Percentiles rank a stretch among this genome's conserved stretches.
These are phyloP conservation scores for Podila horticola DNA, from an alignment of 192 early-diverging fungal genomes.

Conservation along the genomic window DNA sequence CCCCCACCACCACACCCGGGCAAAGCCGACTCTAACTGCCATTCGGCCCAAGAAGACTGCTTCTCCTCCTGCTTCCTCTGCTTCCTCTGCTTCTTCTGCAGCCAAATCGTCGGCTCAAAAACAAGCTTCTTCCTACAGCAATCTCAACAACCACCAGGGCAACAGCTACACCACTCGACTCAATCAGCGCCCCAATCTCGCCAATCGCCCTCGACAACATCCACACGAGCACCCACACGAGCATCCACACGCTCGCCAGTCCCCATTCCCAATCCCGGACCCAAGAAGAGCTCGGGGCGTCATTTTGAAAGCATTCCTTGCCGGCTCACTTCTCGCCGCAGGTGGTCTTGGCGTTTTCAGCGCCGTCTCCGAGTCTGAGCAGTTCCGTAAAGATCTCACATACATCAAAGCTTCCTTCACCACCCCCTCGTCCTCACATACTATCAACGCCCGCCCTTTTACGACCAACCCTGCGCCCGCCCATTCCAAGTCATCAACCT, in stretches of 20 bases:
- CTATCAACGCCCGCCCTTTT: not conserved
- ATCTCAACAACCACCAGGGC: not conserved
- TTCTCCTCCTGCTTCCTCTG: not conserved
- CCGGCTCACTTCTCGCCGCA: slow-evolving; percentile 2
- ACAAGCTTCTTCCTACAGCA: not conserved
- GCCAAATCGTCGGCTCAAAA: not conserved
- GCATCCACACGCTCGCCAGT: not conserved
- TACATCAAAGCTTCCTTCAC: slow-evolving; percentile 2
- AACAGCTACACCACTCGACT: not conserved
- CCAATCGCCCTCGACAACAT: not conserved
- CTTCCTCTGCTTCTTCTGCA: slow-evolving; percentile 7
- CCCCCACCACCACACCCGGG: not conserved
- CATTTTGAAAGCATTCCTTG: slow-evolving; percentile 16
- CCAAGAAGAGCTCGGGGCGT: not conserved
- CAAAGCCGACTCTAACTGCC: slow-evolving; percentile 17
- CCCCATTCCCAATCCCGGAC: slow-evolving; percentile 21
- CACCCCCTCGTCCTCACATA: not conserved
- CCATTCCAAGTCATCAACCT: not conserved
- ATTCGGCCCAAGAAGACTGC: slow-evolving; percentile 10
- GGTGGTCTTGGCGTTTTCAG: slow-evolving; percentile 2
- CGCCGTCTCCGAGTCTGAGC: not conserved
- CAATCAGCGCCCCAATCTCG: not conserved
- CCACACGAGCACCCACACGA: not conserved
- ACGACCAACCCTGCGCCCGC: not conserved
- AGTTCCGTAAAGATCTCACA: slow-evolving; percentile 9